Percentiles rank a stretch among this genome's conserved stretches.
Evolutionary conservation across 495 filamentous ascomycete genomes (phyloP).

Genomic region (Lophiostoma macrostomum): DNA sequence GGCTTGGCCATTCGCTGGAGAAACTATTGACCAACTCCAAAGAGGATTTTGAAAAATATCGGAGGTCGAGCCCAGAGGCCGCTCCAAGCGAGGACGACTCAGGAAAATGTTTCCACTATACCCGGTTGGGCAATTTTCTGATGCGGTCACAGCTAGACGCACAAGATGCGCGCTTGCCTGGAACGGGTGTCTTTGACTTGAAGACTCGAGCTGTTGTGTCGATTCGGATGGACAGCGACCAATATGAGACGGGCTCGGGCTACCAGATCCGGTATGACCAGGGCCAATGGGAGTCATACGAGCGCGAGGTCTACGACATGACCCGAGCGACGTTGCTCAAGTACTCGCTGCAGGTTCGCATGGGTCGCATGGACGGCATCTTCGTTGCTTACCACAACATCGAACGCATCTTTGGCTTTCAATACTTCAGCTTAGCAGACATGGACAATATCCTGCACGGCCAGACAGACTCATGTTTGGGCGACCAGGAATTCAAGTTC

Average conservation of each 20-base stretch:
- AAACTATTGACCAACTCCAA: constrained; percentile 84
- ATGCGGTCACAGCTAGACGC: constrained; percentile 97
- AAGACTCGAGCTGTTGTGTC: constrained; percentile 91
- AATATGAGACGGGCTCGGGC: constrained; percentile 70
- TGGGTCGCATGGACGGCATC: constrained; percentile 98
- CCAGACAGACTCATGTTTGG: constrained; percentile 58
- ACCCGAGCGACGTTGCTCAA: constrained; percentile 92
- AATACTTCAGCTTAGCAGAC: constrained; percentile 80
- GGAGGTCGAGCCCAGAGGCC: constrained; percentile 60
- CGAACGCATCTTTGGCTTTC: constrained; percentile 93
- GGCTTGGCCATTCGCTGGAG: constrained; percentile 93
- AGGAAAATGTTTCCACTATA: constrained; percentile 71
- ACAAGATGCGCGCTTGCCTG: constrained; percentile 78
- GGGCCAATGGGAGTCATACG: constrained; percentile 83
- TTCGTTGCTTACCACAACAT: constrained; percentile 98
- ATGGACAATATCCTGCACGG: constrained; percentile 88
- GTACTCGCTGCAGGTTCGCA: constrained; percentile 91
- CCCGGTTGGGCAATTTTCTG: constrained; percentile 81
- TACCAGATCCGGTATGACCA: constrained; percentile 78
- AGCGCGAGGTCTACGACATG: constrained; percentile 97
- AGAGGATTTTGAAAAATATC: constrained; percentile 80
- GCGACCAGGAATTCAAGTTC: constrained; percentile 82
- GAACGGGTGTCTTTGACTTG: constrained; percentile 92
- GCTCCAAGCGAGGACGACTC: constrained; percentile 59
- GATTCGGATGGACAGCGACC: constrained; percentile 76